Conservation (phyloP, 225 moss, liverwort and hornwort genomes). For the Pleurozium schreberi region DNA sequence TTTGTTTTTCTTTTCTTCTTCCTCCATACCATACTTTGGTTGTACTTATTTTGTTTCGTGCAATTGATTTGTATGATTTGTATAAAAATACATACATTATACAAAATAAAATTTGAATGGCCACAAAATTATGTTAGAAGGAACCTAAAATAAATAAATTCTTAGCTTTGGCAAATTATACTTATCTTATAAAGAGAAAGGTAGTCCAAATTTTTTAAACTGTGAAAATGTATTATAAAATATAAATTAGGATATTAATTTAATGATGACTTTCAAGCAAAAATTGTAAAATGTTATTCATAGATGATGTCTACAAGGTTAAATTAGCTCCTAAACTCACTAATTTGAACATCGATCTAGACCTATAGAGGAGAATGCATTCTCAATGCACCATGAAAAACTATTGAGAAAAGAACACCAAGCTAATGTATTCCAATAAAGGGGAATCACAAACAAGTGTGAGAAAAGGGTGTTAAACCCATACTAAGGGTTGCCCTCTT, state of each 20-base stretch:
- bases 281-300: not conserved
- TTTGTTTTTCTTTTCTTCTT: not conserved
- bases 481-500: no score
- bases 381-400: no score
- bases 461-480: no score
- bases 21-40: not conserved
- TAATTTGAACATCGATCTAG: no score
- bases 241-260: not conserved
- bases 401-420: no score
- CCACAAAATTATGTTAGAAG: fast-evolving
- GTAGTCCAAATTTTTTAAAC: not conserved
- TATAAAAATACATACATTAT: not conserved
- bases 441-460: no score
- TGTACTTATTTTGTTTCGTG: not conserved
- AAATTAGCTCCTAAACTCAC: not conserved
- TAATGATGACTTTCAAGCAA: not conserved
- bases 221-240: not conserved
- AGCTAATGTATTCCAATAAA: no score
- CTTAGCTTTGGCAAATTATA: not conserved
- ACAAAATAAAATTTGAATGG: not conserved
- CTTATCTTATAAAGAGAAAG: no score
- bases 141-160: no score
- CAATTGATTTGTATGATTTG: not conserved
- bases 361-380: no score
- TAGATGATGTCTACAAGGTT: not conserved